Evolutionary conservation across 2,329 filamentous ascomycete genomes (phyloP).

Genomic region (Diplodia scrobiculata): DNA sequence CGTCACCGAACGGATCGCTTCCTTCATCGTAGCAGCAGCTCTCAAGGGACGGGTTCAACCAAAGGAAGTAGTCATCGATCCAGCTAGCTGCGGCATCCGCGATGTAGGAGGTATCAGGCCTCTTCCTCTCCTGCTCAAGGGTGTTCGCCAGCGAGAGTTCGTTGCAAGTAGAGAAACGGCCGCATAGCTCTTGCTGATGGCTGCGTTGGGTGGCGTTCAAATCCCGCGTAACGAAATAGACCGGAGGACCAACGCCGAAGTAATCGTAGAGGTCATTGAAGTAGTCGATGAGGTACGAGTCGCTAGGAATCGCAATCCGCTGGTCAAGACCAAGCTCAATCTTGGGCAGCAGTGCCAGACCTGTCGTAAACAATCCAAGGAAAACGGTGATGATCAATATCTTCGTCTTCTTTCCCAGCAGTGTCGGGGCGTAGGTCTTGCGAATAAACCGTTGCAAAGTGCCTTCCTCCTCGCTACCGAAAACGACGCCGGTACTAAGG

Average conservation of each 20-base stretch:
- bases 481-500: slow-evolving; percentile 63
- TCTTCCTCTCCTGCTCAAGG: slow-evolving; percentile 90
- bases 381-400: slow-evolving; percentile 76
- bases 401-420: slow-evolving; percentile 81
- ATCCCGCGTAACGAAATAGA: slow-evolving; percentile 89
- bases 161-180: slow-evolving; percentile 86
- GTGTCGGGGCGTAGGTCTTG: slow-evolving; percentile 78
- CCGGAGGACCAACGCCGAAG: slow-evolving; percentile 85
- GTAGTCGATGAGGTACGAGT: slow-evolving; percentile 92
- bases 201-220: slow-evolving; percentile 74
- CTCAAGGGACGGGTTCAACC: slow-evolving; percentile 81
- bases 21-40: slow-evolving; percentile 71
- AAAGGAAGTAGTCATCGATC: slow-evolving; percentile 95
- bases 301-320: slow-evolving; percentile 87
- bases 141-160: slow-evolving; percentile 82
- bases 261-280: slow-evolving; percentile 96
- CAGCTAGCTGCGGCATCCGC: slow-evolving; percentile 87
- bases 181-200: slow-evolving; percentile 85
- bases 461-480: slow-evolving; percentile 81
- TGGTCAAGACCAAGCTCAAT: slow-evolving; percentile 90
- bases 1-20: slow-evolving; percentile 32
- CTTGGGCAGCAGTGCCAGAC: slow-evolving; percentile 78
- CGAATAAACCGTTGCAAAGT: slow-evolving; percentile 83
- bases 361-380: slow-evolving; percentile 82
- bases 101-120: slow-evolving; percentile 83